These are phyloP conservation scores for Cercospora janseana DNA, from an alignment of 2,329 filamentous ascomycete genomes.

Conservation along the genomic window DNA sequence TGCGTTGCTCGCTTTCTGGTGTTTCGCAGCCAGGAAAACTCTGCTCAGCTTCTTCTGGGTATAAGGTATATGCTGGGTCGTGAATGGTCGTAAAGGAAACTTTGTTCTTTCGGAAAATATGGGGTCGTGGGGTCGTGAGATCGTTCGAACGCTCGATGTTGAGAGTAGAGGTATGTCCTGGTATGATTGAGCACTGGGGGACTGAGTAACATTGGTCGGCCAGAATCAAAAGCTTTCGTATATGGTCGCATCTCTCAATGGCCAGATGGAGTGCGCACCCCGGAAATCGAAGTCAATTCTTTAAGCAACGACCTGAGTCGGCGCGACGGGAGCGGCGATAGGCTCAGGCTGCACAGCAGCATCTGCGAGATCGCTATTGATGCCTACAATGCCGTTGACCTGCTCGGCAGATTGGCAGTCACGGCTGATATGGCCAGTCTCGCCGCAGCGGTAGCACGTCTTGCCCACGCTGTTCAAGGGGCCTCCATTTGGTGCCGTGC, in stretches of 20 bases:
- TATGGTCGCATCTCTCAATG: constrained; percentile 15
- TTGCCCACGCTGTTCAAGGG: constrained; percentile 88
- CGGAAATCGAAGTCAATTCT: constrained; percentile 1
- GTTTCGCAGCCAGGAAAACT: background rate
- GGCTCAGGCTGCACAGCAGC: constrained; percentile 43
- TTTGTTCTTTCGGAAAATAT: constrained; percentile 25
- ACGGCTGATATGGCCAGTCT: constrained; percentile 92
- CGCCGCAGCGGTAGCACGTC: constrained; percentile 97
- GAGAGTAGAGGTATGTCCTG: constrained; percentile 19
- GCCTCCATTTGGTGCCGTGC: constrained; percentile 93
- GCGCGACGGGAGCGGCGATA: constrained; percentile 40
- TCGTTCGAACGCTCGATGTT: constrained; percentile 33
- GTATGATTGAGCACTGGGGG: constrained; percentile 16
- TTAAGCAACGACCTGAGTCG: constrained; percentile 48
- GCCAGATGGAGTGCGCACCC: constrained; percentile 23
- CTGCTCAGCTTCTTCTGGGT: constrained; percentile 26
- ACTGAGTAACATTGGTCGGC: constrained; percentile 21
- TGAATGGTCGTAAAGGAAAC: constrained; percentile 34
- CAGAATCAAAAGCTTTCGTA: constrained; percentile 21
- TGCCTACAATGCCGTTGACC: constrained; percentile 34
- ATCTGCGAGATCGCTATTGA: constrained; percentile 36
- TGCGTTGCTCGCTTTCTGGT: constrained; percentile 16
- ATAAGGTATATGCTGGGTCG: constrained; percentile 33
- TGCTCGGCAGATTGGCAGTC: constrained; percentile 68
- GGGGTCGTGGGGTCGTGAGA: constrained; percentile 31